Conservation (phyloP, 129 eudicot species). For the Solidago caesia region DNA sequence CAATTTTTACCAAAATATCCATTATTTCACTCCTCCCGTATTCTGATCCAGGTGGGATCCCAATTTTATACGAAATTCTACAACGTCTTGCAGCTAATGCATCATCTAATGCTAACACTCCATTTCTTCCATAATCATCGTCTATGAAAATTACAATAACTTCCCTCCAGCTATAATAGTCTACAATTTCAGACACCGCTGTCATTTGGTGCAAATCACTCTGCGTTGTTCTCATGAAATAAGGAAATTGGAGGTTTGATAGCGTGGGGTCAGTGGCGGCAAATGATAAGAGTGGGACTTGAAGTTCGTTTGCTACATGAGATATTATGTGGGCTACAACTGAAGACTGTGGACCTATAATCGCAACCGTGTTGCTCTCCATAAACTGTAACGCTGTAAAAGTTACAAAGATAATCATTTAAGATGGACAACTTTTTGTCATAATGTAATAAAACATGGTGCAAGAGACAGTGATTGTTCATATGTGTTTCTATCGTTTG, state of each 20-base stretch:
- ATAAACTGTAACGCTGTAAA: slow-evolving; percentile 79
- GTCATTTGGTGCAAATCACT: slow-evolving; percentile 87
- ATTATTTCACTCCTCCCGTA: slow-evolving; percentile 56
- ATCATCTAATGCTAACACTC: slow-evolving; percentile 74
- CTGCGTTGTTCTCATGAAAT: slow-evolving; percentile 70
- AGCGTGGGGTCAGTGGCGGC: slow-evolving; percentile 94
- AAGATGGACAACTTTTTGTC: neutral
- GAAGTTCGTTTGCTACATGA: slow-evolving; percentile 70
- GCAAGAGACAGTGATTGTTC: slow-evolving; percentile 6
- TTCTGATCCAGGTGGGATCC: slow-evolving; percentile 61
- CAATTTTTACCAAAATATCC: slow-evolving; percentile 81
- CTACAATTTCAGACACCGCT: slow-evolving; percentile 66
- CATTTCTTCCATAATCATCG: slow-evolving; percentile 92
- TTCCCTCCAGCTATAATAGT: slow-evolving; percentile 68
- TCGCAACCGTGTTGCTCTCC: slow-evolving; percentile 74
- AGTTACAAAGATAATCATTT: neutral
- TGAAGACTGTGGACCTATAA: slow-evolving; percentile 92
- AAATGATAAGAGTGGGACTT: slow-evolving; percentile 80
- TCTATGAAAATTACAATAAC: slow-evolving; percentile 70
- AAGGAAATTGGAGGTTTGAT: slow-evolving; percentile 77
- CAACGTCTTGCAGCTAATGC: slow-evolving; percentile 79
- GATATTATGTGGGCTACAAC: slow-evolving; percentile 75
- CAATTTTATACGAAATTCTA: slow-evolving; percentile 57
- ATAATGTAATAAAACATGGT: neutral
- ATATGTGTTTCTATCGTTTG: neutral